phyloP scores from a whole-genome alignment of 495 filamentous ascomycete genomes.

The Daldinia concentrica region DNA sequence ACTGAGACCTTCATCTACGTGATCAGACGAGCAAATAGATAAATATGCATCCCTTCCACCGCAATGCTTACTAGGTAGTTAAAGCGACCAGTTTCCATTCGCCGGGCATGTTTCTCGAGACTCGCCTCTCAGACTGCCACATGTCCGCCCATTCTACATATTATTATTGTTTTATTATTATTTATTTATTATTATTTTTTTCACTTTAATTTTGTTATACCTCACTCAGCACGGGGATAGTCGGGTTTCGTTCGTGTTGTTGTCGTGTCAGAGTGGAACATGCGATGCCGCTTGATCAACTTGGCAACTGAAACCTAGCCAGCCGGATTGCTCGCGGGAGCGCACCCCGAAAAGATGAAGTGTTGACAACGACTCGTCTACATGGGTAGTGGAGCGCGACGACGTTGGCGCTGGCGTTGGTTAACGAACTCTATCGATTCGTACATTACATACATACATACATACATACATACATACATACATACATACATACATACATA shows the following conservation, averaged over 20 bases:
- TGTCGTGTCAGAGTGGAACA: slow-evolving; percentile 33
- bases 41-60: slow-evolving; percentile 40
- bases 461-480: not conserved
- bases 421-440: slow-evolving; percentile 26
- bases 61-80: slow-evolving; percentile 28
- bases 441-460: not conserved
- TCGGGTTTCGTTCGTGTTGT: not conserved
- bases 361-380: slow-evolving; percentile 4
- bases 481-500: not conserved
- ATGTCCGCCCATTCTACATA: slow-evolving; percentile 25
- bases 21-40: slow-evolving; percentile 32
- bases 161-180: too few relatives aligned
- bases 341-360: slow-evolving; percentile 3
- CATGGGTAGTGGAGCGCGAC: not conserved
- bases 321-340: slow-evolving; percentile 11
- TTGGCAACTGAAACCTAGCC: slow-evolving; percentile 37
- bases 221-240: not conserved
- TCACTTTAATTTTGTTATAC: not conserved
- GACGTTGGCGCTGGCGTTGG: slow-evolving; percentile 20
- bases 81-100: slow-evolving; percentile 28
- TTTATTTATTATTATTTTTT: not conserved
- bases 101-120: slow-evolving; percentile 2
- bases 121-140: slow-evolving; percentile 39
- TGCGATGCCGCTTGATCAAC: slow-evolving; percentile 37
- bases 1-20: not conserved